Conservation (phyloP, 2,329 filamentous ascomycete genomes). For the Alternaria novae-zelandiae region DNA sequence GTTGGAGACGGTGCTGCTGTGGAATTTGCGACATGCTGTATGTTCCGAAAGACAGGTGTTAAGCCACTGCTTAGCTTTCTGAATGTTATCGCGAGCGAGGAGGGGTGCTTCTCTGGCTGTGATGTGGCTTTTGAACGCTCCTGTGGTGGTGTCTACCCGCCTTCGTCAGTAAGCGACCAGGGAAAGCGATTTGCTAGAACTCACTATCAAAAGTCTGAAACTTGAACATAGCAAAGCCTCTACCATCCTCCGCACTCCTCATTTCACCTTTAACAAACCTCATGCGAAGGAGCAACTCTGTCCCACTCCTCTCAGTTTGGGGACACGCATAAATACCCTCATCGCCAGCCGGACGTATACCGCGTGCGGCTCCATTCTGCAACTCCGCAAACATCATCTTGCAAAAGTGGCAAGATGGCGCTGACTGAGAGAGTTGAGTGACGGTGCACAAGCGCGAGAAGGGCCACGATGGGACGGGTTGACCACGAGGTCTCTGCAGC, state of each 20-base stretch:
- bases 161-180: too few relatives aligned
- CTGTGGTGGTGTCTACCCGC: neutral
- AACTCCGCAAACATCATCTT: neutral
- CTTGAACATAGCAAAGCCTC: neutral
- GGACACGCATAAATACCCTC: neutral
- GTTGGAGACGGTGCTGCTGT: neutral
- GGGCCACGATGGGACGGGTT: neutral
- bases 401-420: neutral
- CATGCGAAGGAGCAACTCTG: neutral
- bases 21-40: conserved; percentile 5
- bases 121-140: conserved; percentile 5
- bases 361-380: neutral
- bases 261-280: neutral
- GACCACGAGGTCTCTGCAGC: neutral
- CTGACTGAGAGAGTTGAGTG: neutral
- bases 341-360: neutral
- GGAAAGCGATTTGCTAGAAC: neutral
- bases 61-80: conserved; percentile 8
- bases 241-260: neutral
- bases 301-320: neutral
- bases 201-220: neutral
- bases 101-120: neutral
- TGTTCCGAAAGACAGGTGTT: conserved; percentile 4
- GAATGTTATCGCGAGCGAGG: conserved; percentile 4
- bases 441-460: neutral